Evolutionary conservation across 192 early-diverging fungal species (phyloP).

Genomic region (Lobosporangium transversale): DNA sequence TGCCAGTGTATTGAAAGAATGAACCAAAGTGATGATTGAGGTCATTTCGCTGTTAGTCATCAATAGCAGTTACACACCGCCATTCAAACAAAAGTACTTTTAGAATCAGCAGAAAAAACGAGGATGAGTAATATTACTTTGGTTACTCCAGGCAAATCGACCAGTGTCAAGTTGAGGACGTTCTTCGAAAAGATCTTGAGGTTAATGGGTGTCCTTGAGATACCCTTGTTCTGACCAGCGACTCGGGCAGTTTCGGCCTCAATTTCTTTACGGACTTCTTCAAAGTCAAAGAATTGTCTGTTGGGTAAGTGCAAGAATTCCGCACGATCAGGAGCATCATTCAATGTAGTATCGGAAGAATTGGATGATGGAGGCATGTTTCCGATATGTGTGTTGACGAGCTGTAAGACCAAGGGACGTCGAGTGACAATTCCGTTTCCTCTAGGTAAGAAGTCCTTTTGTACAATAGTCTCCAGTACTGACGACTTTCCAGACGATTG

Average conservation of each 20-base stretch:
- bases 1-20: background rate
- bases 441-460: constrained; percentile 97
- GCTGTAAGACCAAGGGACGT: constrained; percentile 82
- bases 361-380: constrained; percentile 21
- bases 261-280: constrained; percentile 81
- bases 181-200: constrained; percentile 79
- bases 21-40: no score
- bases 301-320: constrained; percentile 82
- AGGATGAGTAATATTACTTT: constrained; percentile 63
- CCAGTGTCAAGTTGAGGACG: constrained; percentile 83
- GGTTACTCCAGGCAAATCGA: constrained; percentile 85
- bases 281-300: constrained; percentile 80
- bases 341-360: constrained; percentile 39
- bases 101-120: no score
- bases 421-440: constrained; percentile 89
- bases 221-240: constrained; percentile 84
- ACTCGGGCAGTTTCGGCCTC: constrained; percentile 82
- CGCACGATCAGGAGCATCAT: constrained; percentile 43
- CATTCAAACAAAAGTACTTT: no score
- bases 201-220: constrained; percentile 80
- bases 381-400: constrained; percentile 66
- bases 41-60: no score
- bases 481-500: constrained; percentile 95
- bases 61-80: no score
- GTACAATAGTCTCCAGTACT: constrained; percentile 98